A percentile compares a stretch with the other conserved stretches of the same genome.
These are phyloP conservation scores for Fusarium newnesense DNA, from an alignment of 2,329 filamentous ascomycete genomes.

Conservation along the genomic window DNA sequence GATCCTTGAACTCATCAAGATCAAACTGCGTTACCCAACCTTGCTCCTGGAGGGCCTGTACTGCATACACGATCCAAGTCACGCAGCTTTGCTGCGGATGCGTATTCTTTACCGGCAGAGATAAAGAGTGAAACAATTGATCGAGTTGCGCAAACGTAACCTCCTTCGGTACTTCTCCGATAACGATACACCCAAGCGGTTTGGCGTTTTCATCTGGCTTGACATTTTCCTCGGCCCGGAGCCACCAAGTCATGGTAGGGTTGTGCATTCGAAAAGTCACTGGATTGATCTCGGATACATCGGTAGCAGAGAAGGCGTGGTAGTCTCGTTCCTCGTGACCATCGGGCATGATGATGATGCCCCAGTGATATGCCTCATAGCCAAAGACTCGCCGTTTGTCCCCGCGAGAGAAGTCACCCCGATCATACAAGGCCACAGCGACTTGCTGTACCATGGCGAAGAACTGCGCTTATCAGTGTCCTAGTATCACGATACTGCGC, in stretches of 20 bases:
- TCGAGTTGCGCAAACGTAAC: constrained; percentile 34
- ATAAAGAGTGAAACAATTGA: constrained; percentile 38
- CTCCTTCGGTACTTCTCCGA: constrained; percentile 39
- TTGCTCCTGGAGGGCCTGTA: constrained; percentile 39
- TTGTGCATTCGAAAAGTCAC: constrained; percentile 47
- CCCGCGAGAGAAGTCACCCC: constrained; percentile 44
- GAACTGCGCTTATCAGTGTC: not conserved
- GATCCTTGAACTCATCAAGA: constrained; percentile 42
- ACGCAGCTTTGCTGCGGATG: constrained; percentile 51
- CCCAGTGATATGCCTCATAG: constrained; percentile 49
- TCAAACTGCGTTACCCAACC: constrained; percentile 43
- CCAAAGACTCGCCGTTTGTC: constrained; percentile 38
- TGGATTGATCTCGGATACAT: constrained; percentile 45
- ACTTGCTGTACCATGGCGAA: constrained; percentile 28
- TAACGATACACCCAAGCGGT: constrained; percentile 43
- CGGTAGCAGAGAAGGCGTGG: constrained; percentile 45
- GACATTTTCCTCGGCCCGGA: constrained; percentile 28
- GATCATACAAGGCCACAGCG: constrained; percentile 43
- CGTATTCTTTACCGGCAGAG: constrained; percentile 45
- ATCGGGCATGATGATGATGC: constrained; percentile 41
- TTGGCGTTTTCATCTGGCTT: constrained; percentile 36
- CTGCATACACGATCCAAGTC: constrained; percentile 45
- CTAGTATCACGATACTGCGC: not conserved
- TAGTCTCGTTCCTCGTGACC: constrained; percentile 9
- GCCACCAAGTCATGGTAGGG: constrained; percentile 49